Base-by-base conservation (phyloP, 2,329 filamentous ascomycete species). In the Paraphaeosphaeria minitans region DNA sequence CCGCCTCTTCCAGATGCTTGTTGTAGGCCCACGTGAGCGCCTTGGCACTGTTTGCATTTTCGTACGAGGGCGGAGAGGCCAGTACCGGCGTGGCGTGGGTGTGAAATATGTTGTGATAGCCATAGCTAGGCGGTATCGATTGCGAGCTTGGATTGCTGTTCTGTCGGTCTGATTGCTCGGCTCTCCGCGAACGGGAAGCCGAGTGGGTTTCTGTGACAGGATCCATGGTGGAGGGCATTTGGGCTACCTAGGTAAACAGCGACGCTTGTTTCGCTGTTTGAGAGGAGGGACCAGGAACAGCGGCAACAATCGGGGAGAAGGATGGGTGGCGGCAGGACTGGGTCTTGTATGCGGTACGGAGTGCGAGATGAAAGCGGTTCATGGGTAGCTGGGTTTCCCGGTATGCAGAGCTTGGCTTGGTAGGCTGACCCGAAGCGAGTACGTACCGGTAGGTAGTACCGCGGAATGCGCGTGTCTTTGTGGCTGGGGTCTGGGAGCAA, bases 81-180 rank as follows among this genome's bases (percentile, higher is more conserved):
- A 66, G 55, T 19, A 67, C 64, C 12, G 73, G 64, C 42, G 70
- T 67, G 22, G 69, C 66, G 58, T 78, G 75, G 12, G 74, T 77
- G 65, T 78, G 76, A 66, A 77, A 78, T 49, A 75, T 77, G 65
- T 79, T 78, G 71, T 78, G 75, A 66, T 79, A 79, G 53, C 76
- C 76, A 58, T 77, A 77, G 37, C 69, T 75, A 19, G 70, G 73
- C 33, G 67, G 62, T 29, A 61, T 57, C 4, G 65, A 55, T 8
- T 65, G 61, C 47, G 66, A 56, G 47, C 35, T 61, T 5, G 66
- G 48, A 12, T 61, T 37, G 57, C 66, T 66, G 45, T 58, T 29
- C 12, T 24, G 29, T 14, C 48, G 53, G n/a, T 33, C 45, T 39
- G 47, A 37, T 31, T 43, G 54, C 29, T 52, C 57, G 16, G 53